Percentiles rank a stretch among this genome's conserved stretches.
These are phyloP conservation scores for Cyberlindnera misumaiensis DNA, from an alignment of 805 yeast genomes.

Conservation along the genomic window DNA sequence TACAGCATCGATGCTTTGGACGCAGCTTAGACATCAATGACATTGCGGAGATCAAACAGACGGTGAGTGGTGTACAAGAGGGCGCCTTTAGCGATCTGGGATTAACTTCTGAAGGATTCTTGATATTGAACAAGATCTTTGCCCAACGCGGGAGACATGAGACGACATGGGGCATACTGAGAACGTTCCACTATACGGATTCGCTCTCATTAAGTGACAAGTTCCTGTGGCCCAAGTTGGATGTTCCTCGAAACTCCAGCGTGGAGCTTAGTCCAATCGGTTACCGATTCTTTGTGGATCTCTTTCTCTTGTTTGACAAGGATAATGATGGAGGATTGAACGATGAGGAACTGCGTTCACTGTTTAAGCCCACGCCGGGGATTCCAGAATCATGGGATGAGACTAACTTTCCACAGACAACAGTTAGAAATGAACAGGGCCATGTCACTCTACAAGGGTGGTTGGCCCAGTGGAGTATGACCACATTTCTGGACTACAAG, in stretches of 20 bases:
- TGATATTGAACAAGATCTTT: conserved; percentile 69
- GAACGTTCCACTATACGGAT: conserved; percentile 88
- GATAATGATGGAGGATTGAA: conserved; percentile 96
- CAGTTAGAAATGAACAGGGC: conserved; percentile 87
- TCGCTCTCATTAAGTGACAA: conserved; percentile 79
- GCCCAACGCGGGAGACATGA: conserved; percentile 94
- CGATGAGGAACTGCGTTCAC: conserved; percentile 55
- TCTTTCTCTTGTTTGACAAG: conserved; percentile 80
- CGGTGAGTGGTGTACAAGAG: conserved; percentile 25
- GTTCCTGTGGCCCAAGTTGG: conserved; percentile 72
- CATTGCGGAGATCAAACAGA: conserved; percentile 35
- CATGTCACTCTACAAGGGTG: conserved; percentile 93
- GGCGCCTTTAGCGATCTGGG: conserved; percentile 40
- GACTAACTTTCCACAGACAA: conserved; percentile 76
- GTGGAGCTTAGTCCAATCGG: conserved; percentile 93
- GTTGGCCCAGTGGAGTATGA: conserved; percentile 98
- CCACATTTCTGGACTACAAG: conserved; percentile 78
- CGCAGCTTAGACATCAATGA: conserved; percentile 47
- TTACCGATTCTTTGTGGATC: conserved; percentile 83
- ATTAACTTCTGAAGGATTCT: conserved; percentile 66
- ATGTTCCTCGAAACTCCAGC: conserved; percentile 65
- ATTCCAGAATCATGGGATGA: conserved; percentile 84
- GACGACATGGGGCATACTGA: conserved; percentile 90
- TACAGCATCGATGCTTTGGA: conserved; percentile 74
- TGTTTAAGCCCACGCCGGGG: conserved; percentile 91